Conservation (phyloP, 2,329 filamentous ascomycete species). For the Exophiala sp. region DNA sequence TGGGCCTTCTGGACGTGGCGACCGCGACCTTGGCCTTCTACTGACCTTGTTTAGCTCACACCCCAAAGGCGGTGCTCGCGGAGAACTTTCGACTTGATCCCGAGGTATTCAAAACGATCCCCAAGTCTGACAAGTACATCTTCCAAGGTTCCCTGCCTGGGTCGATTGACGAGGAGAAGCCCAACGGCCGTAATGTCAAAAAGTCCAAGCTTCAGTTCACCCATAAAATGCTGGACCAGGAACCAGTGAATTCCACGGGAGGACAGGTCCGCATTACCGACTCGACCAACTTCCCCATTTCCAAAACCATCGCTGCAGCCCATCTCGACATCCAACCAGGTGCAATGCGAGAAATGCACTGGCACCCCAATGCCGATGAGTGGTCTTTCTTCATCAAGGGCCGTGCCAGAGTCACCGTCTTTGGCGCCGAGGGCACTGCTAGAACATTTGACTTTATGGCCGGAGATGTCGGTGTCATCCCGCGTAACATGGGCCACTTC, state of each 20-base stretch:
- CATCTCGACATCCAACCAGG: constrained; percentile 66
- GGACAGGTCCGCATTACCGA: constrained; percentile 69
- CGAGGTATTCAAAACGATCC: constrained; percentile 63
- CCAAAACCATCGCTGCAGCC: constrained; percentile 66
- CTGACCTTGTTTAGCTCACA: constrained; percentile 49
- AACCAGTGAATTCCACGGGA: constrained; percentile 59
- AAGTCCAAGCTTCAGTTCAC: constrained; percentile 64
- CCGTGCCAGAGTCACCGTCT: constrained; percentile 66
- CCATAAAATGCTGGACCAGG: constrained; percentile 65
- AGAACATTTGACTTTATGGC: constrained; percentile 70
- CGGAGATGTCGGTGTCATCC: constrained; percentile 72
- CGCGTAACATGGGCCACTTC: constrained; percentile 71
- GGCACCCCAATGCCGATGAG: constrained; percentile 73
- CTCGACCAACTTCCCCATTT: constrained; percentile 68
- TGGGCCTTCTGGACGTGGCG: background rate
- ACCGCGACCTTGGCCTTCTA: background rate
- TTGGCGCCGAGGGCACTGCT: constrained; percentile 61
- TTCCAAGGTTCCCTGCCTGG: constrained; percentile 63
- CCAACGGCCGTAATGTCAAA: constrained; percentile 53
- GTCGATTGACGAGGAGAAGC: constrained; percentile 61
- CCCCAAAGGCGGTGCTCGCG: constrained; percentile 62
- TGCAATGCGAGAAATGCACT: constrained; percentile 72
- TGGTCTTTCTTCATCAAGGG: constrained; percentile 75
- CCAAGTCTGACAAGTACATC: constrained; percentile 64
- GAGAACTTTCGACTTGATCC: constrained; percentile 71